Percentiles rank a stretch among this genome's conserved stretches.
phyloP scores from a whole-genome alignment of 1,284 basidiomycete species.

The Sporisorium sorghi region DNA sequence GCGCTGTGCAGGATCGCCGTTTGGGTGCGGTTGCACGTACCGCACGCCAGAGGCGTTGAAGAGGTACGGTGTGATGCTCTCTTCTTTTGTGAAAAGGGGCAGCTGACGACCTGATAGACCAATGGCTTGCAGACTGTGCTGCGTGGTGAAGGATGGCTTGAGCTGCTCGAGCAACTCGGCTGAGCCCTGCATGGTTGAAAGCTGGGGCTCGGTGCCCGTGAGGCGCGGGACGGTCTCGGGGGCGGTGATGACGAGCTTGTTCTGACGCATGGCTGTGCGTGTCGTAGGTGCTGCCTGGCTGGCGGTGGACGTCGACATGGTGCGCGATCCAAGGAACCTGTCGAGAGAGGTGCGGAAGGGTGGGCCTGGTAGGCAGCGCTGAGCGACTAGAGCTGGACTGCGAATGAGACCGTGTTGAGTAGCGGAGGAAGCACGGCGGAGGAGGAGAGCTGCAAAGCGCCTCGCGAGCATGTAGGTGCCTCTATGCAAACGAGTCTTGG shows the following conservation, averaged over 20 bases:
- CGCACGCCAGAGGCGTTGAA: constrained; percentile 44
- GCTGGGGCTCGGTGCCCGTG: constrained; percentile 24
- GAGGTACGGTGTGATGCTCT: constrained; percentile 26
- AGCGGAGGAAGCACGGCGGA: constrained; percentile 1
- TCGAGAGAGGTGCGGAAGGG: no score
- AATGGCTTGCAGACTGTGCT: constrained; percentile 37
- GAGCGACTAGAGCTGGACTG: not conserved
- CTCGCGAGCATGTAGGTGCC: constrained; percentile 28
- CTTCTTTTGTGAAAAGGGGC: constrained; percentile 30
- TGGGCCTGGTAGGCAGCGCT: not conserved
- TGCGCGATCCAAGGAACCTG: not conserved
- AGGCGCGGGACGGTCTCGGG: constrained; percentile 28
- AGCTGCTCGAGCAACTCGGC: constrained; percentile 30
- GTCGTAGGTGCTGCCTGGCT: not conserved
- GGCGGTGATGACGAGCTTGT: constrained; percentile 25
- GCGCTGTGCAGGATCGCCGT: constrained; percentile 31
- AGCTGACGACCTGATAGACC: constrained; percentile 29
- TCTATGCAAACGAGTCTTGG: not conserved
- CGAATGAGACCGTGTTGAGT: not conserved
- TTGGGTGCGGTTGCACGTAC: constrained; percentile 44
- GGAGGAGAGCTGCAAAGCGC: not conserved
- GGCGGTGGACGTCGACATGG: constrained; percentile 8
- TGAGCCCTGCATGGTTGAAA: constrained; percentile 22
- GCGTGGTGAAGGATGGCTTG: constrained; percentile 28
- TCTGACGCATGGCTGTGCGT: constrained; percentile 26